A percentile compares a stretch with the other conserved stretches of the same genome.
phyloP scores from a whole-genome alignment of 441 rosid genomes.

The Omphalea diandra region DNA sequence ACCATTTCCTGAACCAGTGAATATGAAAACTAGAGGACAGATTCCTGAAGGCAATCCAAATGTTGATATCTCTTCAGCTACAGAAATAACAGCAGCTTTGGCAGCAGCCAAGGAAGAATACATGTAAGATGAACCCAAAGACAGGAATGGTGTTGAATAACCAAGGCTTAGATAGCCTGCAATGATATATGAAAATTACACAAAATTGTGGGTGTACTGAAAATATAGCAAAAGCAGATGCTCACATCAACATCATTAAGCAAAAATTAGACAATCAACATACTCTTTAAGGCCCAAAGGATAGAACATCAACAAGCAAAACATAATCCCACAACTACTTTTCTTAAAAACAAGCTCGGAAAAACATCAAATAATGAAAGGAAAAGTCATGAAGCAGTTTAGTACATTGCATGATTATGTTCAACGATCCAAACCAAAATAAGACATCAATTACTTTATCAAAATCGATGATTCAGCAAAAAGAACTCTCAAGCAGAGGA shows the following conservation, averaged over 20 bases:
- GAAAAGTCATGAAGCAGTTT: no score
- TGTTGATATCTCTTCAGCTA: constrained; percentile 85
- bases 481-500: constrained; percentile 14
- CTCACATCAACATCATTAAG: neutral
- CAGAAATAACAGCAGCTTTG: constrained; percentile 81
- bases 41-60: constrained; percentile 79
- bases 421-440: no score
- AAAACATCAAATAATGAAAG: neutral
- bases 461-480: neutral
- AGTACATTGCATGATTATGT: neutral
- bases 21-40: constrained; percentile 85
- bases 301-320: neutral
- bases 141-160: constrained; percentile 84
- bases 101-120: constrained; percentile 90
- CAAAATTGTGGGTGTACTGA: neutral
- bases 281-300: neutral
- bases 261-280: neutral
- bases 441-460: no score
- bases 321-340: neutral
- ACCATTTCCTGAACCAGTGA: constrained; percentile 93
- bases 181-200: neutral
- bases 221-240: neutral
- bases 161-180: constrained; percentile 83
- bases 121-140: constrained; percentile 84
- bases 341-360: neutral